Evolutionary conservation across 2,329 filamentous ascomycete species (phyloP), one percentile per base, ranked within the genome.

Genomic region (Cadophora malorum): DNA sequence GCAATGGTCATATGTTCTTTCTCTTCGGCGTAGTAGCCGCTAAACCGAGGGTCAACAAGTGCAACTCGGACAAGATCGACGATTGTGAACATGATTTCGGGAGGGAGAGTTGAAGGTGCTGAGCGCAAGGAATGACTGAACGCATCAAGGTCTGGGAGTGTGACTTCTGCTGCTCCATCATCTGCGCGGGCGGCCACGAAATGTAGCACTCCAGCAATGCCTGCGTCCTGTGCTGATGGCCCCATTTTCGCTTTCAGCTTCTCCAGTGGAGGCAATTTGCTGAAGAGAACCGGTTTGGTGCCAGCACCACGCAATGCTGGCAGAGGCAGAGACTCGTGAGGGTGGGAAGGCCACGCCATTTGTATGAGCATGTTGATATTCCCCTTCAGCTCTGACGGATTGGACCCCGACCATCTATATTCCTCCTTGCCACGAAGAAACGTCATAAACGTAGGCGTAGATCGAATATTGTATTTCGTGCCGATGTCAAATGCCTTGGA

Each of bases 381-480:
- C 19, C 86, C 86, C 63, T 87, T 86, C 16, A 98, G 83, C 19
- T 88, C 83, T 14, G 84, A 83, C 2, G 87, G 84, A 75, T 94
- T 90, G 0, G 91, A 92, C 1, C 94, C 94, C 61, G 85, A 86
- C 94, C 94, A 98, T 72, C 91, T 86, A 70, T 93, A 90, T 60
- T 92, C 86, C 76, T 95, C 88, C 68, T 90, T 80, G 1, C 94
- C 93, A 63, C 86, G 90, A 9, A 95, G 80, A 76, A 94, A 96
- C 0, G 93, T 95, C 75, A 96, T 87, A 76, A 98, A 97, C 0
- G 94, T 97, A 0, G 95, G 95, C 0, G 94, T 97, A 4, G 90
- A 90, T 1, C 87, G 85, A 63, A 97, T 86, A 1, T 84, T 81
- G 76, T 91, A 96, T 68, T 84, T 85, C 52, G 83, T 83, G 28